Base-by-base conservation (phyloP, 495 filamentous ascomycete genomes). In the Chaetomium cochliodes region DNA sequence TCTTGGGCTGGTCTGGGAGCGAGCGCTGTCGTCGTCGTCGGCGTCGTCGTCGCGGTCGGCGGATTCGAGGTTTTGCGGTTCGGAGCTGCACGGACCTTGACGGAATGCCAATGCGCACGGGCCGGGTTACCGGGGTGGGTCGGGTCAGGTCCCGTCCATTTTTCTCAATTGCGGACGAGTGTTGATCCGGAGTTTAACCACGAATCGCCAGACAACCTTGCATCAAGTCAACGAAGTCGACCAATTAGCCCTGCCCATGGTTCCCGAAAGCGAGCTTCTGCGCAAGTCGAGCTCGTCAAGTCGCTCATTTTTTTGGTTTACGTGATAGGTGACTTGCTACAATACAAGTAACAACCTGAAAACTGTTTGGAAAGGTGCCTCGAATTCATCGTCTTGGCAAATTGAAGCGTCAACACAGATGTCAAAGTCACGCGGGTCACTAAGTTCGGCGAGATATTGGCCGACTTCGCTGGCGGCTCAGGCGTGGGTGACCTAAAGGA, bases 11-110 rank as follows among this genome's bases (percentile, higher is more conserved):
- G 52, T 56, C 25, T 30, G 28, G 26, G 20, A 25, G 15, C 28
- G 62, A 25, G 22, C 28, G 62, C 41, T 9, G 11, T 46, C 15
- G 33, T 30, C 28, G 26, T 67, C 65, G 58, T 30, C 52, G n/a
- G n/a, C n/a, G 60, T 59, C 47, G 60, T 58, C 37, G 65, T 37
- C 65, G 54, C 22, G 54, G 12, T 56, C 18, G 25, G 47, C 11
- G 37, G 16, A 0, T 37, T 50, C 16, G 42, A 61, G 53, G 58
- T 66, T 66, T 66, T 61, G 51, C 64, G 39, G 39, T 46, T 59
- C 44, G 30, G 30, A 55, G 47, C 13, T 46, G 61, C 25, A 5
- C 54, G 12, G 55, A n/a, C n/a, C 11, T 37, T 1, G 13, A 42
- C 33, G 33, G 33, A 42, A 20, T 25, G 13, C 33, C 18, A 23